Percentiles rank a stretch among this genome's conserved stretches.
Conservation (phyloP, 169 alveolate genomes). For the Plasmodium gonderi region DNA sequence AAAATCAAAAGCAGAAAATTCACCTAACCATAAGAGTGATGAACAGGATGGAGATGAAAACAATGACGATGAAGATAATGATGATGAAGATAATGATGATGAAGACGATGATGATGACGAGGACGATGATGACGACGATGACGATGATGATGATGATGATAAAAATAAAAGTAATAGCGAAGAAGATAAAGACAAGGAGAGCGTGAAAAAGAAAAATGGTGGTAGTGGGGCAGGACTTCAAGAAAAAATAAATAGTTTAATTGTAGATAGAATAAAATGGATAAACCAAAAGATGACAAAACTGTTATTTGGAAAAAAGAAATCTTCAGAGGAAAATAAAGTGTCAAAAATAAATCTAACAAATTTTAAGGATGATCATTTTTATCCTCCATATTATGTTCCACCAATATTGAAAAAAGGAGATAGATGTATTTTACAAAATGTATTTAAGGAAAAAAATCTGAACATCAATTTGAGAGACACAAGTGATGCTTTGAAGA, state of each 20-base stretch:
- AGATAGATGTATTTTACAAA: conserved; percentile 41
- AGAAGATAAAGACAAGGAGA: not conserved
- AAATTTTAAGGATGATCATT: conserved; percentile 10
- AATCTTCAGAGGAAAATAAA: not conserved
- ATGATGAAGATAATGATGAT: not conserved
- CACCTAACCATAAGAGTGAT: not conserved
- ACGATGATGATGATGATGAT: not conserved
- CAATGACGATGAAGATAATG: not conserved
- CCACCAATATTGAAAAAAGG: conserved; percentile 27
- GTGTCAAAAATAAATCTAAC: not conserved
- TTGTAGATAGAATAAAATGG: not conserved
- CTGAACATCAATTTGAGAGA: conserved; percentile 20
- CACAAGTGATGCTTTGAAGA: conserved; percentile 21
- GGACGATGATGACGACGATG: not conserved
- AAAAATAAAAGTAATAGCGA: not conserved
- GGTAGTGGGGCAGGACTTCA: not conserved
- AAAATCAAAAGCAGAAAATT: not conserved
- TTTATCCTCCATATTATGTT: conserved; percentile 44
- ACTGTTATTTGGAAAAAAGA: not conserved
- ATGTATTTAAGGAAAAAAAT: conserved; percentile 26
- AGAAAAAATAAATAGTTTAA: not conserved
- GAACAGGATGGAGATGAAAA: not conserved
- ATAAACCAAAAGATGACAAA: not conserved
- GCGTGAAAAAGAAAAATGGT: not conserved
- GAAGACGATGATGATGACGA: not conserved